Base-by-base conservation (phyloP, 495 filamentous ascomycete genomes). In the Cladorrhinum samala region DNA sequence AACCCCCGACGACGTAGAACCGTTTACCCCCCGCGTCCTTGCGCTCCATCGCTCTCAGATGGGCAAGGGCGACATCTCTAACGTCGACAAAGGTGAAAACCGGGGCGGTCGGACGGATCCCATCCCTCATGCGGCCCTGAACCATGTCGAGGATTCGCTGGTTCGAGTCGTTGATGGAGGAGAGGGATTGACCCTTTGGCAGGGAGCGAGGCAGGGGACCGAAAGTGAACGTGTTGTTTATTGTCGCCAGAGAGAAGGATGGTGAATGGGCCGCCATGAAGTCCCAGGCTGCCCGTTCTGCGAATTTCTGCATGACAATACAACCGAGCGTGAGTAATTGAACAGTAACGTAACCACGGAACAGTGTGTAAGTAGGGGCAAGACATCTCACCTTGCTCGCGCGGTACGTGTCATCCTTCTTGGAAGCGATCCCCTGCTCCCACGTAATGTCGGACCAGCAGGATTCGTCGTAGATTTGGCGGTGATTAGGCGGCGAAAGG, bases 11-110 rank as follows among this genome's bases (percentile, higher is more conserved):
- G 2, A 72, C 50, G 37, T 77, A 74, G 52, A 76, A 76, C 4
- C 74, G 66, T 39, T 72, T 65, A 7, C 72, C 69, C 2, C 64
- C 68, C 1, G 73, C 75, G 33, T 67, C 65, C 0, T 68, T 64
- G 1, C 66, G 49, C 3, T 57, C 65, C 58, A 77, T 52, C 4
- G 74, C 71, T 6, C 59, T 59, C 11, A 68, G 68, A 41, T 76
- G 75, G 0, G 72, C 69, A 3, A 65, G 41, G 1, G 74, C 73
- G n/a, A 77, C 72, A 44, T 78, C 76, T 8, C 75, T 66, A 11
- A 77, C 75, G 52, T 78, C 75, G 42, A 77, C 70, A 45, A 63
- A 76, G 0, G 70, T 74, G 53, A 77, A 78, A 0, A 76, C 73
- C 0, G 72, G 74, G 0, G 65, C 62, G 2, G 69, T 73, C 1